Conservation (phyloP, 2,329 filamentous ascomycete genomes). For the Ascochyta viciae-villosae region DNA sequence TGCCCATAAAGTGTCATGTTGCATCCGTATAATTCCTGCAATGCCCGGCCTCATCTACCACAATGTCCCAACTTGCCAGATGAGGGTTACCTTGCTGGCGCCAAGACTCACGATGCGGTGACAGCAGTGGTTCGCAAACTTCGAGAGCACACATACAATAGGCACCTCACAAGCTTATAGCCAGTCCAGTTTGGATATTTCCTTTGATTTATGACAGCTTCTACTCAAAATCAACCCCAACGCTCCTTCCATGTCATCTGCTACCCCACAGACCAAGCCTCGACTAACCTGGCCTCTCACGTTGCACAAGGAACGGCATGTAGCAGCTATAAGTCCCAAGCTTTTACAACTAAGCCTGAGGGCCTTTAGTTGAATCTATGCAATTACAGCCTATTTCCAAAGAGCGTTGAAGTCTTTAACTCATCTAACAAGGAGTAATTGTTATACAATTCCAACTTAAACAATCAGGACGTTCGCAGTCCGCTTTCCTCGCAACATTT, state of each 20-base stretch:
- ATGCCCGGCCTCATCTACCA: constrained; percentile 21
- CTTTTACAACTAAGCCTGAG: no score
- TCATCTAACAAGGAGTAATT: no score
- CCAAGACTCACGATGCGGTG: constrained; percentile 27
- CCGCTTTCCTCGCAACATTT: no score
- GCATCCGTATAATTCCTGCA: constrained; percentile 20
- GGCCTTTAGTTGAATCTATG: no score
- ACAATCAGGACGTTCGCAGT: no score
- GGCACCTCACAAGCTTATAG: background rate
- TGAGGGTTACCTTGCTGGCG: constrained; percentile 19
- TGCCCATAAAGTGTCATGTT: constrained; percentile 19
- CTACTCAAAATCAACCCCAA: background rate
- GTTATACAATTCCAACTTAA: no score
- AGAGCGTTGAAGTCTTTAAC: no score
- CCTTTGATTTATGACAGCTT: background rate
- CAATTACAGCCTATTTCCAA: no score
- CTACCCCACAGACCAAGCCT: background rate
- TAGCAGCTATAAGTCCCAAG: no score
- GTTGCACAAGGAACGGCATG: no score
- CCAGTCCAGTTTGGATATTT: background rate
- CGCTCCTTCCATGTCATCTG: background rate
- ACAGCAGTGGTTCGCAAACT: background rate
- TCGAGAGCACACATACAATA: background rate
- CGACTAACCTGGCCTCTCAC: background rate
- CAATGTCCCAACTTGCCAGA: background rate